phyloP scores from a whole-genome alignment of 768 basidiomycete species.

The Cubamyces sp. region DNA sequence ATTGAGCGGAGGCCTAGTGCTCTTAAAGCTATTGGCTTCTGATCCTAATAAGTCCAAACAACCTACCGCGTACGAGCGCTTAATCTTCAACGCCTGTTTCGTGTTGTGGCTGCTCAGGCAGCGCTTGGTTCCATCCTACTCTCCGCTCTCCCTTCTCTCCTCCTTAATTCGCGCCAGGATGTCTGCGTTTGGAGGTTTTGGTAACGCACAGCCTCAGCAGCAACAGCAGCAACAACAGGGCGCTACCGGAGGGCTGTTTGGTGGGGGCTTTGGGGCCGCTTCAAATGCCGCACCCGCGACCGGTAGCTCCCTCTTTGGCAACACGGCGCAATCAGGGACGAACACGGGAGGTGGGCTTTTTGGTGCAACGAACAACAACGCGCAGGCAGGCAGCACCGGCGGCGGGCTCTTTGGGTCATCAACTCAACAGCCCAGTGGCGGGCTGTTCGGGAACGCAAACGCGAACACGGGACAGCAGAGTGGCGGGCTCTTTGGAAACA shows the following conservation, averaged over 20 bases:
- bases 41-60: conserved; percentile 12
- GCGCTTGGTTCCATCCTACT: neutral
- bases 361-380: conserved; percentile 20
- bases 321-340: conserved; percentile 20
- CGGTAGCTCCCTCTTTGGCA: conserved; percentile 30
- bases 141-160: neutral
- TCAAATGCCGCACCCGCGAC: neutral
- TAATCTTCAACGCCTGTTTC: neutral
- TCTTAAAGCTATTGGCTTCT: neutral
- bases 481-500: conserved; percentile 27
- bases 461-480: conserved; percentile 24
- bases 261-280: conserved; percentile 9
- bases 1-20: neutral
- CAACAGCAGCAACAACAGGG: conserved; percentile 30
- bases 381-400: conserved; percentile 10
- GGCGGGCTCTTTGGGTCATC: conserved; percentile 32
- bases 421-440: conserved; percentile 28
- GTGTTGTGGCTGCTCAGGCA: neutral
- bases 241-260: conserved; percentile 3
- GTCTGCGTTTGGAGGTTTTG: conserved; percentile 27
- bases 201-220: conserved; percentile 19
- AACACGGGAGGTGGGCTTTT: conserved; percentile 29
- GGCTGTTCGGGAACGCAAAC: conserved; percentile 36
- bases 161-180: conserved; percentile 1
- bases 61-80: neutral